phyloP scores from a whole-genome alignment of 768 basidiomycete species.

The Gloeopeniophorella convolvens region DNA sequence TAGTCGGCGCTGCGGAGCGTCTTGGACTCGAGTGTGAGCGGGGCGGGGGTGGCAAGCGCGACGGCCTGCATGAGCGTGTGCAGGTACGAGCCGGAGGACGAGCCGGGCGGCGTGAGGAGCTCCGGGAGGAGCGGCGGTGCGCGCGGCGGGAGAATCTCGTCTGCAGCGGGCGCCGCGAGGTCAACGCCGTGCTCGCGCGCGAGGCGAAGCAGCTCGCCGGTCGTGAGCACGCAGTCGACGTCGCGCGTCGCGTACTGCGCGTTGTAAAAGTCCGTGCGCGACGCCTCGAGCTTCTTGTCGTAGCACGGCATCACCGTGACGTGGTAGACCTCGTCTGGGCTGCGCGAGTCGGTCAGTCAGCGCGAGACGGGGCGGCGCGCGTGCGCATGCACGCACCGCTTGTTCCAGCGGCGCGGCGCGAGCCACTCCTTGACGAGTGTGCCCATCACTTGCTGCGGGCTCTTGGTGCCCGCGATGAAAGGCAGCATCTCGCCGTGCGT shows the following conservation, averaged over 20 bases:
- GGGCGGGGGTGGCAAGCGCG: conserved; percentile 34
- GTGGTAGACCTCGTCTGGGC: conserved; percentile 87
- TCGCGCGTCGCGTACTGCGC: conserved; percentile 79
- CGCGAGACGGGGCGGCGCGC: background rate
- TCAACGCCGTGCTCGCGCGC: conserved; percentile 82
- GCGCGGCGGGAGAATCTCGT: conserved; percentile 34
- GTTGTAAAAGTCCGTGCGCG: conserved; percentile 87
- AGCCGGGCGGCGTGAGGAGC: conserved; percentile 70
- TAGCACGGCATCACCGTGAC: conserved; percentile 99
- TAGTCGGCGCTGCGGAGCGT: conserved; percentile 34
- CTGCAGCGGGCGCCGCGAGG: conserved; percentile 46
- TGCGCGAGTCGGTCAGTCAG: conserved; percentile 26
- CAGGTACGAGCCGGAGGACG: conserved; percentile 90
- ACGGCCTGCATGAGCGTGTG: conserved; percentile 66
- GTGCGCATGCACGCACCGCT: conserved; percentile 45
- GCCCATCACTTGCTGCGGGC: conserved; percentile 93
- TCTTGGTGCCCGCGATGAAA: conserved; percentile 82
- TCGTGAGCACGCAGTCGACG: conserved; percentile 96
- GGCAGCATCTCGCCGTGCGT: conserved; percentile 91
- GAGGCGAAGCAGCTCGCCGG: conserved; percentile 85
- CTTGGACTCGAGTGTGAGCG: conserved; percentile 23
- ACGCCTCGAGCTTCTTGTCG: conserved; percentile 99
- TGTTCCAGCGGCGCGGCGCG: conserved; percentile 49
- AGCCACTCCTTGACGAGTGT: conserved; percentile 89
- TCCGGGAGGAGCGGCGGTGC: conserved; percentile 46